phyloP scores from a whole-genome alignment of 1,284 basidiomycete species.

The Austropuccinia psidii region DNA sequence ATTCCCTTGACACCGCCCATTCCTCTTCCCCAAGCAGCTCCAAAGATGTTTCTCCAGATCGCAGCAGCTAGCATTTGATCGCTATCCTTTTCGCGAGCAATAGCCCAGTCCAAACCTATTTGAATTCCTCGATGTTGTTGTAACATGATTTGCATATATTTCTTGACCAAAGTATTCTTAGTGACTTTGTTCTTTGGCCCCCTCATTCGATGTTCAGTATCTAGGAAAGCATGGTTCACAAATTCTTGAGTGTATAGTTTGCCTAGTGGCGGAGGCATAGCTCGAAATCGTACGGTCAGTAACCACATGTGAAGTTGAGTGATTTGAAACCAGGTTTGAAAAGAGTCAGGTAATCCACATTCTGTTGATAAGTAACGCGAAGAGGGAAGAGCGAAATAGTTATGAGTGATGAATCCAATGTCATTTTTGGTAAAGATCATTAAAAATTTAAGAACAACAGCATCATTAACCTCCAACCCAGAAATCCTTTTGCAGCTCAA shows the following conservation, averaged over 20 bases:
- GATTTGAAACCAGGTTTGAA: constrained; percentile 95
- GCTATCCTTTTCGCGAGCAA: constrained; percentile 53
- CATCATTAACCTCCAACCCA: constrained; percentile 45
- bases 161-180: constrained; percentile 70
- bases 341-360: constrained; percentile 80
- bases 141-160: constrained; percentile 80
- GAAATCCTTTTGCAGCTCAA: constrained; percentile 50
- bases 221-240: constrained; percentile 91
- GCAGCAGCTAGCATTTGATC: constrained; percentile 65
- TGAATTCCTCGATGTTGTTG: constrained; percentile 84
- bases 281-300: constrained; percentile 75
- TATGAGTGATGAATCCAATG: not conserved
- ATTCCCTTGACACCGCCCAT: constrained; percentile 49
- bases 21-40: constrained; percentile 49
- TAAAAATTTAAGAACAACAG: constrained; percentile 35
- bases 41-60: constrained; percentile 84
- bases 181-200: constrained; percentile 57
- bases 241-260: constrained; percentile 66
- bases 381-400: not conserved
- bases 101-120: constrained; percentile 70
- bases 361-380: constrained; percentile 52
- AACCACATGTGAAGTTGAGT: constrained; percentile 91
- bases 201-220: constrained; percentile 84
- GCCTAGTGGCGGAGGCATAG: constrained; percentile 64
- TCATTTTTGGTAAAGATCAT: not conserved